Conservation (phyloP, 108 stramenopile genomes). For the Cyclotella distinguenda region DNA sequence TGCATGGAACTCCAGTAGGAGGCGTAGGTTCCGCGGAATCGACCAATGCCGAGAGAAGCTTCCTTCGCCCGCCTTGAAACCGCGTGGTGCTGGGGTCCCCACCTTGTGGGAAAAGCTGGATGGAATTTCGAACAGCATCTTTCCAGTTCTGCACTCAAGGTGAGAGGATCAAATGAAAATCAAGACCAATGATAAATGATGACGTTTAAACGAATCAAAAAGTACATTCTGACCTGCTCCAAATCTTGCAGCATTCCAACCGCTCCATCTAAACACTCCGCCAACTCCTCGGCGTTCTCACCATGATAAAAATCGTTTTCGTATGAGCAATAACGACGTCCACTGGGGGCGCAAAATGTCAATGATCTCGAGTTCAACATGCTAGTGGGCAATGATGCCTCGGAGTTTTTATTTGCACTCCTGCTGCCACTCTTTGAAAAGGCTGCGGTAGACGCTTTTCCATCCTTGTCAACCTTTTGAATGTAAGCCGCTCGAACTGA, state of each 20-base stretch:
- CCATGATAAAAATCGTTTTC: slow-evolving; percentile 40
- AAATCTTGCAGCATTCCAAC: slow-evolving; percentile 89
- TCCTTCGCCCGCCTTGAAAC: slow-evolving; percentile 8
- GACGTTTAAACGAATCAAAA: background rate
- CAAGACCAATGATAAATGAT: background rate
- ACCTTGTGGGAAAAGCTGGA: slow-evolving; percentile 44
- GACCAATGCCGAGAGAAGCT: background rate
- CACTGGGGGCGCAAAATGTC: slow-evolving; percentile 15
- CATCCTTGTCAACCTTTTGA: slow-evolving; percentile 36
- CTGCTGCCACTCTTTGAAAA: background rate
- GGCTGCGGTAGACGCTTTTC: background rate
- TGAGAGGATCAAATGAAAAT: background rate
- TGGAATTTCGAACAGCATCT: slow-evolving; percentile 78
- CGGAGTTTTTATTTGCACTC: background rate
- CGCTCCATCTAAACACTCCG: slow-evolving; percentile 76
- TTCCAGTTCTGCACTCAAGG: slow-evolving; percentile 57
- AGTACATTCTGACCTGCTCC: slow-evolving; percentile 53
- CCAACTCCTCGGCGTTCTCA: slow-evolving; percentile 77
- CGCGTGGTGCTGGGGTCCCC: background rate
- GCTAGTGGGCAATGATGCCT: slow-evolving; percentile 11
- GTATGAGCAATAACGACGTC: slow-evolving; percentile 21
- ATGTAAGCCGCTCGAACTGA: slow-evolving; percentile 71
- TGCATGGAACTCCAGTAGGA: background rate
- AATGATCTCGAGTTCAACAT: slow-evolving; percentile 22
- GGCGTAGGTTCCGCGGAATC: slow-evolving; percentile 7